phyloP scores from a whole-genome alignment of 495 filamentous ascomycete genomes.

The Aspergillus campestris region DNA sequence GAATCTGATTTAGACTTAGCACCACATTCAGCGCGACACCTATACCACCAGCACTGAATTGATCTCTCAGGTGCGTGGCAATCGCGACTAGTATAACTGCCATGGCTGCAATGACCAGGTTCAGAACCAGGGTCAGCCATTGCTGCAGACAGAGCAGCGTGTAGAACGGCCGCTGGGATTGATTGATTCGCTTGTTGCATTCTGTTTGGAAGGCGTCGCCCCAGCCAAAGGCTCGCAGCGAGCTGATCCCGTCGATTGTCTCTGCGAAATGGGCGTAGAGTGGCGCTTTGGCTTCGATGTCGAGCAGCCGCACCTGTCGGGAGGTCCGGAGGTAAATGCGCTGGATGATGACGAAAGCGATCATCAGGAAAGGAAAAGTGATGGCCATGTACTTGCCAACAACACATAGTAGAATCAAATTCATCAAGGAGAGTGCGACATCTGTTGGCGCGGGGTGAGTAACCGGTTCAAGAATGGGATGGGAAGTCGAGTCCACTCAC shows the following conservation, averaged over 20 bases:
- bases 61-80: constrained; percentile 25
- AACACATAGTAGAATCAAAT: constrained; percentile 19
- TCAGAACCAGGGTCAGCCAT: constrained; percentile 61
- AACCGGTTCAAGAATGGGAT: too few species aligned
- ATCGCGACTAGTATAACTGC: constrained; percentile 43
- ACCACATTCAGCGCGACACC: constrained; percentile 58
- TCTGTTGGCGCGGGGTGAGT: constrained; percentile 6
- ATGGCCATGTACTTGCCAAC: constrained; percentile 7
- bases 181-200: constrained; percentile 54
- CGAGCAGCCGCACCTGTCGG: constrained; percentile 49
- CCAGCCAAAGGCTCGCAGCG: constrained; percentile 66
- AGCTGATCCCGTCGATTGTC: constrained; percentile 54
- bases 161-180: constrained; percentile 45
- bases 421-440: constrained; percentile 17
- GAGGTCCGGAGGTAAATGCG: constrained; percentile 52
- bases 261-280: constrained; percentile 68
- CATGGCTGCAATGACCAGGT: constrained; percentile 50
- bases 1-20: constrained; percentile 42
- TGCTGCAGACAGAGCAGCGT: constrained; percentile 57
- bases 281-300: constrained; percentile 49
- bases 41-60: constrained; percentile 44
- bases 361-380: constrained; percentile 10
- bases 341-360: constrained; percentile 40
- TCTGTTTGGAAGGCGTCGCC: constrained; percentile 10
- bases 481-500: too few species aligned